Base-by-base conservation (phyloP, 129 eudicot species). In the Chrysanthemum lavandulifolium region DNA sequence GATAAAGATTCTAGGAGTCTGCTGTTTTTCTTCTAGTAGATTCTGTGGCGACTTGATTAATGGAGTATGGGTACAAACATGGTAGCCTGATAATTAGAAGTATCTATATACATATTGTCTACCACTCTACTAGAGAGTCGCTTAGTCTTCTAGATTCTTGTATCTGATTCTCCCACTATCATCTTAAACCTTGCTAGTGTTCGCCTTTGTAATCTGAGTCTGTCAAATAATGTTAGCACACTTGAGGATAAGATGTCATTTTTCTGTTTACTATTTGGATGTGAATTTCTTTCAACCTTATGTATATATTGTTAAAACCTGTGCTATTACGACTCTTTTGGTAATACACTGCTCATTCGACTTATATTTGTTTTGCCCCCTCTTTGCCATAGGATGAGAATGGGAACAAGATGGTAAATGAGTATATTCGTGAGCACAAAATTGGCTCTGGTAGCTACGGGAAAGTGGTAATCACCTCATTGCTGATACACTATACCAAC, bases 391-490 rank as follows among this genome's bases (percentile, higher is more conserved):
- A 93, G 98, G 98, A 93, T 78, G 98, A 87, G 58, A 43, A 82
- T 69, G 97, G 97, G 68, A 89, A 85, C 83, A 93, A 89, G 90
- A 87, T 82, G 82, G 88, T 89, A 8, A 93, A 93, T 67, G 97
- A 93, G 73, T 93, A 89, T 78, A 81, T 89, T 13, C 92, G 88
- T 40, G 90, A 82, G 71, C 67, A 36, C 73, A 89, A 89, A 82
- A 93, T 93, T 77, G 98, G 97, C 5, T 73, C 93, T 76, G 99
- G 99, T 59, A 91, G 99, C 78, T 95, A 95, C 21, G 99, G 96
- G 1, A 95, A 95, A 95, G 99, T 95, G 96, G 99, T 93, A 73
- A 80, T 23, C 12, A 3, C 81, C 78, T 68, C 51, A 60, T 36
- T 51, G 47, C 61, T 76, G 69, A 50, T 52, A 40, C 14, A 61